These are phyloP conservation scores for Betula pendula DNA, from an alignment of 306 rosid genomes.

Conservation along the genomic window DNA sequence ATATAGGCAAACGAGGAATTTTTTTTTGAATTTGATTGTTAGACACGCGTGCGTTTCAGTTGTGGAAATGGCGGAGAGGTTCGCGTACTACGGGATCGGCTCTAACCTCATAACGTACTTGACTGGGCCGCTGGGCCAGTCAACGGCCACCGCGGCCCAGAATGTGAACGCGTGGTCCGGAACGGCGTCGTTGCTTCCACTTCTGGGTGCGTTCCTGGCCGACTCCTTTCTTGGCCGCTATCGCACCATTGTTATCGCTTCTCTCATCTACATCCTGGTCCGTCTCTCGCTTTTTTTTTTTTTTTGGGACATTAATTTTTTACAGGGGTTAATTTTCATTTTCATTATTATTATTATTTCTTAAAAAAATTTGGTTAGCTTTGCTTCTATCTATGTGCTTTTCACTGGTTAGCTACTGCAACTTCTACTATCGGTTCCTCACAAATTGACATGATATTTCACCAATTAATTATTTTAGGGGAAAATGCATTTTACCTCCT, in stretches of 20 bases:
- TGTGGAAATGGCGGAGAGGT: conserved; percentile 57
- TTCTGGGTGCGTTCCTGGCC: conserved; percentile 54
- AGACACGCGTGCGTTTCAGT: conserved; percentile 10
- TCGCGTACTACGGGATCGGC: conserved; percentile 50
- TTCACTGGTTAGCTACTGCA: too few relatives aligned
- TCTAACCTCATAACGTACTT: conserved; percentile 48
- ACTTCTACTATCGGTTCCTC: too few relatives aligned
- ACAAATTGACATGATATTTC: too few relatives aligned
- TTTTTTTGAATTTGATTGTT: not conserved
- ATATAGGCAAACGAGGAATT: not conserved
- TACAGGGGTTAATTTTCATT: too few relatives aligned
- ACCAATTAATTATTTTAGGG: too few relatives aligned
- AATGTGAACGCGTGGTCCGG: conserved; percentile 59
- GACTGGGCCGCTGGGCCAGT: conserved; percentile 54
- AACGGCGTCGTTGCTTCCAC: conserved; percentile 48
- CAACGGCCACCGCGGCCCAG: conserved; percentile 49
- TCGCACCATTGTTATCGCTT: conserved; percentile 47
- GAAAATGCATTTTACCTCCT: too few relatives aligned
- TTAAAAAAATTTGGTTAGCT: too few relatives aligned
- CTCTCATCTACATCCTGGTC: conserved; percentile 50
- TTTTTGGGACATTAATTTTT: too few relatives aligned
- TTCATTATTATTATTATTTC: too few relatives aligned
- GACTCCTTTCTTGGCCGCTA: conserved; percentile 61
- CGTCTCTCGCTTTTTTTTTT: not conserved
- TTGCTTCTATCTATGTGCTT: too few relatives aligned